Conservation (phyloP, 2,329 filamentous ascomycete genomes). For the Epichloe uncinata region DNA sequence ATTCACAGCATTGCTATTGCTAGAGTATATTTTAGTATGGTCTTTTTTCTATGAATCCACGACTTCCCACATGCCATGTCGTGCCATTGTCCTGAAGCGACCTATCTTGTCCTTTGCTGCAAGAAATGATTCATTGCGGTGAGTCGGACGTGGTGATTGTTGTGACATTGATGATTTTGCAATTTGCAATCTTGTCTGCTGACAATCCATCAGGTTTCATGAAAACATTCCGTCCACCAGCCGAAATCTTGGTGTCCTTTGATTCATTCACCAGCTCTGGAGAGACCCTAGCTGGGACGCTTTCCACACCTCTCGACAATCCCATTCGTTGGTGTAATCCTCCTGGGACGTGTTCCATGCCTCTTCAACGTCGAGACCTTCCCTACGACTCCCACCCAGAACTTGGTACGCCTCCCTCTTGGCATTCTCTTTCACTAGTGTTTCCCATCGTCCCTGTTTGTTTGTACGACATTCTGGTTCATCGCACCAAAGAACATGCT, state of each 20-base stretch:
- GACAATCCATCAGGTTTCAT: no score
- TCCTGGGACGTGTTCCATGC: neutral
- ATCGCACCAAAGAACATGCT: conserved; percentile 2
- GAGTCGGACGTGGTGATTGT: no score
- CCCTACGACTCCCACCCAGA: neutral
- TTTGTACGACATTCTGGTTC: neutral
- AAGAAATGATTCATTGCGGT: no score
- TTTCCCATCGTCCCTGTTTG: neutral
- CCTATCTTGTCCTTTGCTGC: no score
- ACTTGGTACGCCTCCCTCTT: neutral
- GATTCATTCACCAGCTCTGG: neutral
- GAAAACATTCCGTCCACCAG: neutral
- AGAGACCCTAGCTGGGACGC: neutral
- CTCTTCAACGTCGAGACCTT: neutral
- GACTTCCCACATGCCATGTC: no score
- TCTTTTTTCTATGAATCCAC: no score
- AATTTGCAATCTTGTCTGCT: no score
- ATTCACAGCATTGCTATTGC: no score
- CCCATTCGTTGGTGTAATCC: neutral
- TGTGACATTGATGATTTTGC: no score
- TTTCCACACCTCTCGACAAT: neutral
- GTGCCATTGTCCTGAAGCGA: no score
- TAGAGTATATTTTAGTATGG: no score
- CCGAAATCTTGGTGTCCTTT: neutral
- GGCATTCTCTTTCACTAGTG: neutral